A percentile compares a stretch with the other conserved stretches of the same genome.
phyloP scores from a whole-genome alignment of 495 filamentous ascomycete species.

The Podospora didyma region DNA sequence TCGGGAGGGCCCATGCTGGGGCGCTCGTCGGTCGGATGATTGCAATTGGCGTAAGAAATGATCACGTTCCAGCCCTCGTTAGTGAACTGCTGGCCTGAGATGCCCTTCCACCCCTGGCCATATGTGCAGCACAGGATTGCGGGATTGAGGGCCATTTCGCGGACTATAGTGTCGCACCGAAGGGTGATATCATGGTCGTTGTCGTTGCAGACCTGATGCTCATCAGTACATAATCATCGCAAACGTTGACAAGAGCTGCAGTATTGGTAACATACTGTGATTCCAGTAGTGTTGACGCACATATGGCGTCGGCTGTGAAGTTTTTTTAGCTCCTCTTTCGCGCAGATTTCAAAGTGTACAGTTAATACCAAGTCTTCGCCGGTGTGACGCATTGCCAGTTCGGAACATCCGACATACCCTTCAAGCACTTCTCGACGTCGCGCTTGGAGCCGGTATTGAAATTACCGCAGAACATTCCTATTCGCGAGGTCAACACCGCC shows the following conservation, averaged over 20 bases:
- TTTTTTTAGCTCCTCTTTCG: too few relatives aligned
- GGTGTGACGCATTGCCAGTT: slow-evolving; percentile 2
- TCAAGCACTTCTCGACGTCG: neutral
- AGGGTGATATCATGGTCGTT: neutral
- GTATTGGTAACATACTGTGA: too few relatives aligned
- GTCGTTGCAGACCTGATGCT: slow-evolving; percentile 19
- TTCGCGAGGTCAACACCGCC: neutral
- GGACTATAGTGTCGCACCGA: neutral
- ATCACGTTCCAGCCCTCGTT: slow-evolving; percentile 5
- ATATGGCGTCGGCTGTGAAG: neutral
- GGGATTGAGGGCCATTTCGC: fast-evolving
- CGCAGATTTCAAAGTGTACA: too few relatives aligned
- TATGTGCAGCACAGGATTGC: neutral
- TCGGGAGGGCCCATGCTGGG: slow-evolving; percentile 5
- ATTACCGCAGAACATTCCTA: slow-evolving; percentile 9
- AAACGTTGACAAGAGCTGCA: too few relatives aligned
- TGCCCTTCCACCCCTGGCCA: neutral
- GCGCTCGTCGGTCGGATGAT: neutral
- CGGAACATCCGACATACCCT: neutral
- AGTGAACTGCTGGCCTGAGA: slow-evolving; percentile 8
- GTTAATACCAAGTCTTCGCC: slow-evolving; percentile 6
- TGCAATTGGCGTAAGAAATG: slow-evolving; percentile 10
- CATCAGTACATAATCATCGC: too few relatives aligned
- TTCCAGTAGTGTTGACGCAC: slow-evolving; percentile 6
- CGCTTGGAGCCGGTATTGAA: slow-evolving; percentile 6